These are phyloP conservation scores for Endocalyx cinctus DNA, from an alignment of 2,329 filamentous ascomycete species.

Conservation along the genomic window DNA sequence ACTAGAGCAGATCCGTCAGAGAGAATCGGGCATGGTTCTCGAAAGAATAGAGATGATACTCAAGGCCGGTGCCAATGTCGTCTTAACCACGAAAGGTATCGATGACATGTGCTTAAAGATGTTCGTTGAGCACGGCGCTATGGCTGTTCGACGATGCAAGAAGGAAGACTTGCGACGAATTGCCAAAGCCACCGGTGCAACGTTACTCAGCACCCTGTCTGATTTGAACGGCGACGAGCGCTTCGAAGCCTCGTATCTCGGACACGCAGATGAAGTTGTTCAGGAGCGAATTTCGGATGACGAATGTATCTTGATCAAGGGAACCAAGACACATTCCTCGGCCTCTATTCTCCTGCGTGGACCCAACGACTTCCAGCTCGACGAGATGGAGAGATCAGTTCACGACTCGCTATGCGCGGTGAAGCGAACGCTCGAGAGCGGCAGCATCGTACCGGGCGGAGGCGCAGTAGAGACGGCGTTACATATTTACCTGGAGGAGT, in stretches of 20 bases:
- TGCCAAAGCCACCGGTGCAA: slow-evolving; percentile 92
- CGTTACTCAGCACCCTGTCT: slow-evolving; percentile 85
- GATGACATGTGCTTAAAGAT: slow-evolving; percentile 93
- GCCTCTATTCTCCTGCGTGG: slow-evolving; percentile 95
- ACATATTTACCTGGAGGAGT: slow-evolving; percentile 98
- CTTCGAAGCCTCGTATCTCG: slow-evolving; percentile 86
- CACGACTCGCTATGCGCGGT: slow-evolving; percentile 96
- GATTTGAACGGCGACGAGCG: slow-evolving; percentile 97
- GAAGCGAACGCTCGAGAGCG: slow-evolving; percentile 94
- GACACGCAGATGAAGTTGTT: slow-evolving; percentile 90
- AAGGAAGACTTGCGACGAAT: slow-evolving; percentile 97
- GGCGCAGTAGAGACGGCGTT: slow-evolving; percentile 97
- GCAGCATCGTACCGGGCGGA: slow-evolving; percentile 92
- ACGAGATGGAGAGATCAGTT: slow-evolving; percentile 98
- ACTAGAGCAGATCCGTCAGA: slow-evolving; percentile 91
- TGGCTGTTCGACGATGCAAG: slow-evolving; percentile 94
- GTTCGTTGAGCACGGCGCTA: slow-evolving; percentile 90
- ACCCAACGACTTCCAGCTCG: slow-evolving; percentile 91
- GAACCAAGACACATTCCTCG: slow-evolving; percentile 88
- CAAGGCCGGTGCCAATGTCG: slow-evolving; percentile 92
- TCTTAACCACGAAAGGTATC: slow-evolving; percentile 97
- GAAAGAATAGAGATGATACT: slow-evolving; percentile 96
- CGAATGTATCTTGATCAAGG: slow-evolving; percentile 95
- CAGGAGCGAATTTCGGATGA: slow-evolving; percentile 99
- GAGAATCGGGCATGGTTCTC: slow-evolving; percentile 88